These are phyloP conservation scores for Aspergillus homomorphus DNA, from an alignment of 495 filamentous ascomycete species.

Conservation along the genomic window DNA sequence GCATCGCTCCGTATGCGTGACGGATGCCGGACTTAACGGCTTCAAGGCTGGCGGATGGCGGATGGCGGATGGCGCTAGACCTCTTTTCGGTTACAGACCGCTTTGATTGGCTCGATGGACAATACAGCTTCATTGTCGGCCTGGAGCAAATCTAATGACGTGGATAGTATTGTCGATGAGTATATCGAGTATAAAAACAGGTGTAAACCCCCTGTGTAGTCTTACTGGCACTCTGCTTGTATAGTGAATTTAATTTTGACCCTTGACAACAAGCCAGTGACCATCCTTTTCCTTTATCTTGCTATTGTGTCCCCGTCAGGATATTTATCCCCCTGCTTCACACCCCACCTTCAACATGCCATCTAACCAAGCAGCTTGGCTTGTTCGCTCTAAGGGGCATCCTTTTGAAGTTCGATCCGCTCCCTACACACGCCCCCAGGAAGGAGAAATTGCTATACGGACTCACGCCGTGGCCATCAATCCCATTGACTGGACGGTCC, in stretches of 20 bases:
- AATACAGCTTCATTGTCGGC: background rate
- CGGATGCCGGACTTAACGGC: background rate
- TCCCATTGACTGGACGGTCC: constrained; percentile 44
- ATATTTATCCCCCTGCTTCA: background rate
- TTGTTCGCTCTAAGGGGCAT: constrained; percentile 18
- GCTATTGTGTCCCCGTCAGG: background rate
- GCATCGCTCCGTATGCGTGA: background rate
- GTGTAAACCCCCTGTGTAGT: too few species aligned
- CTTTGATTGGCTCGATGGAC: background rate
- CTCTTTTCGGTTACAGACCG: background rate
- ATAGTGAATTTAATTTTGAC: too few species aligned
- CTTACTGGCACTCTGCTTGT: too few species aligned
- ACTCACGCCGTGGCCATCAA: constrained; percentile 37
- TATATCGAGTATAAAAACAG: background rate
- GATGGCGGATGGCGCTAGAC: background rate
- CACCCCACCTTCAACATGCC: background rate
- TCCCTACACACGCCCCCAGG: constrained; percentile 28
- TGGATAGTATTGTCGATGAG: background rate
- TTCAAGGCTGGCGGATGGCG: background rate
- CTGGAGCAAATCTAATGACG: background rate
- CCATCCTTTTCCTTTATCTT: background rate
- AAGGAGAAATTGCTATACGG: constrained; percentile 30
- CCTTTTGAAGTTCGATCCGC: constrained; percentile 31
- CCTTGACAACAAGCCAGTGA: background rate
- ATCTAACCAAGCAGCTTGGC: constrained; percentile 36